Evolutionary conservation across 2,329 filamentous ascomycete species (phyloP).

Genomic region (Erysiphe pulchra): DNA sequence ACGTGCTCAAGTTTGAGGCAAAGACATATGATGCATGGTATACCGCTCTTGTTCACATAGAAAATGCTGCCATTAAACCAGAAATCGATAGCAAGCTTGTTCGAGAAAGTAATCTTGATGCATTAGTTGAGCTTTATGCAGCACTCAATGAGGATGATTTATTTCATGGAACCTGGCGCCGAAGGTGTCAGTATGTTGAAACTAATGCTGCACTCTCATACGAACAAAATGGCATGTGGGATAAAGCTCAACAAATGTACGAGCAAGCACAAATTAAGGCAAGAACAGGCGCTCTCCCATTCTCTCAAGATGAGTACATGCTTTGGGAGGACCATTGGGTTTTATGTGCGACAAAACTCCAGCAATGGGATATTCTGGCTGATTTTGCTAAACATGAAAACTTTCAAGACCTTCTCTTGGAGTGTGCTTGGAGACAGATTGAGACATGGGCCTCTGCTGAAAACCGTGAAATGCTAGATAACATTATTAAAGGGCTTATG

Average conservation of each 20-base stretch:
- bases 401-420: constrained; percentile 81
- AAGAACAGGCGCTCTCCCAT: constrained; percentile 81
- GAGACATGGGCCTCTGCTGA: constrained; percentile 82
- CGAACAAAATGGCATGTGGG: constrained; percentile 98
- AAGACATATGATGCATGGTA: constrained; percentile 96
- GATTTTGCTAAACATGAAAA: constrained; percentile 99
- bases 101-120: constrained; percentile 84
- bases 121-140: constrained; percentile 79
- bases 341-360: constrained; percentile 86
- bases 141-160: constrained; percentile 83
- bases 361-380: constrained; percentile 94
- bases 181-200: constrained; percentile 87
- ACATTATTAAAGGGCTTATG: constrained; percentile 87
- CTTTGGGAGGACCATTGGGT: constrained; percentile 99
- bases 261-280: constrained; percentile 94
- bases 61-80: constrained; percentile 66
- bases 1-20: constrained; percentile 85
- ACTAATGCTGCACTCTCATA: constrained; percentile 93
- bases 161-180: constrained; percentile 92
- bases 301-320: constrained; percentile 93
- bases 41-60: constrained; percentile 69
- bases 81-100: constrained; percentile 55
- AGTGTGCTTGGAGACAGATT: constrained; percentile 85
- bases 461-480: constrained; percentile 71
- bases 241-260: constrained; percentile 92